phyloP scores from a whole-genome alignment of 371 early-diverging fungal genomes.

The Parasitella parasitica region DNA sequence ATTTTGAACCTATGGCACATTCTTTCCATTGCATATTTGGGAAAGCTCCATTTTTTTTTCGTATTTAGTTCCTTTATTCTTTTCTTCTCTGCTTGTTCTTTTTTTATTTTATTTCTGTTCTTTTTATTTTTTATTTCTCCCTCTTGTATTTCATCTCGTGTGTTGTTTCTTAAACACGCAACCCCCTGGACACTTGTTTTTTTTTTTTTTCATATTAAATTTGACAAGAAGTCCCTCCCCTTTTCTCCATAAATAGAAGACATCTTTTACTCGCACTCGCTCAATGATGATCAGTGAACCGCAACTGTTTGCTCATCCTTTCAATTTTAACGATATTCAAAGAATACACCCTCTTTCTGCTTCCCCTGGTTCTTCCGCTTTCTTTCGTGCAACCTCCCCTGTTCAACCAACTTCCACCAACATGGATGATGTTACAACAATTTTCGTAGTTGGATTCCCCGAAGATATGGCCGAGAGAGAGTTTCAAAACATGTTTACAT shows the following conservation, averaged over 20 bases:
- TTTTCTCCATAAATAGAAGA: not conserved
- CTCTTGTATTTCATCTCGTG: not conserved
- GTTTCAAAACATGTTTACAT: constrained; percentile 96
- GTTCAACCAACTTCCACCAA: constrained; percentile 10
- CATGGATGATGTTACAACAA: constrained; percentile 79
- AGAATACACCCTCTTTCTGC: constrained; percentile 26
- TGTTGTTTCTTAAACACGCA: not conserved
- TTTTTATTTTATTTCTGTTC: not conserved
- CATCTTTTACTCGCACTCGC: too few relatives aligned
- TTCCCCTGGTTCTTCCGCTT: constrained; percentile 15
- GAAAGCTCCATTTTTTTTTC: not conserved
- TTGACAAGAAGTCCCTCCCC: not conserved
- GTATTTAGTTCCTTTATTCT: not conserved
- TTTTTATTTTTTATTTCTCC: not conserved
- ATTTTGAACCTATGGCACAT: not conserved
- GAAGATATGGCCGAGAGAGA: constrained; percentile 95
- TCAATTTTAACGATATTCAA: constrained; percentile 27
- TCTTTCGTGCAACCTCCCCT: constrained; percentile 16
- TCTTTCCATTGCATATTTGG: constrained; percentile 12
- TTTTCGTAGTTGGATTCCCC: constrained; percentile 96
- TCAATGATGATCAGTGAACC: constrained; percentile 33
- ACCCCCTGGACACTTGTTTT: not conserved
- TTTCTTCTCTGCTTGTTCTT: constrained; percentile 3
- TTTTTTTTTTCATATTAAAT: too few relatives aligned
- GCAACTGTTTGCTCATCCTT: constrained; percentile 22